Evolutionary conservation across 495 filamentous ascomycete species (phyloP).

Genomic region (Trypethelium eluteriae): DNA sequence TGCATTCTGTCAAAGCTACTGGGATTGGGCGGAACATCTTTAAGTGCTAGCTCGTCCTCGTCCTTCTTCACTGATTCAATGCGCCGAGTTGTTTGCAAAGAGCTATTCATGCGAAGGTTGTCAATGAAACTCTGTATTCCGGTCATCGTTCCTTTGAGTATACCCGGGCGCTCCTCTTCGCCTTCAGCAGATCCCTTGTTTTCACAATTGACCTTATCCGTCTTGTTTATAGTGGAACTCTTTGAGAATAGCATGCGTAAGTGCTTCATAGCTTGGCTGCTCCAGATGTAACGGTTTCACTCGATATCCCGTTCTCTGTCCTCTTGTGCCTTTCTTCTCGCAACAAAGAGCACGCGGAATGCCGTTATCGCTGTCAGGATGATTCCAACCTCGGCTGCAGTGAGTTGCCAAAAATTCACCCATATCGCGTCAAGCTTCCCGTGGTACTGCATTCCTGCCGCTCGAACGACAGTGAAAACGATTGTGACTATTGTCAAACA

Average conservation of each 20-base stretch:
- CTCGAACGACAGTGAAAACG: not conserved
- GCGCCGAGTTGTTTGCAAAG: not conserved
- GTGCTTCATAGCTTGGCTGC: not conserved
- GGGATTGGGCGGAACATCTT: not conserved
- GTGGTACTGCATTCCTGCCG: not conserved
- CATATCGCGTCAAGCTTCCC: not conserved
- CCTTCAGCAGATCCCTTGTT: not conserved
- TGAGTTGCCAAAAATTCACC: not conserved
- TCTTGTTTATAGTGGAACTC: not conserved
- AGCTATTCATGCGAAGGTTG: not conserved
- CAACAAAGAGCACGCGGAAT: not conserved
- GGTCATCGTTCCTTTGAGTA: not conserved
- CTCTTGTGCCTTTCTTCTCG: slow-evolving; percentile 5
- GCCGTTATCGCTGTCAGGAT: not conserved
- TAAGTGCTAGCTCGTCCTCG: not conserved
- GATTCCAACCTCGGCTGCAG: not conserved
- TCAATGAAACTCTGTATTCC: slow-evolving; percentile 2
- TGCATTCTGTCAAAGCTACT: not conserved
- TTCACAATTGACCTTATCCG: not conserved
- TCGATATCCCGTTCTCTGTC: not conserved
- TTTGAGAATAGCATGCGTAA: not conserved
- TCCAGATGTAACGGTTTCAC: not conserved
- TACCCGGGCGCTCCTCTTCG: not conserved
- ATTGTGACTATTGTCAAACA: slow-evolving; percentile 2
- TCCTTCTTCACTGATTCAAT: not conserved